Conservation (phyloP, 1,284 basidiomycete genomes). For the Marasmius tenuissimus region DNA sequence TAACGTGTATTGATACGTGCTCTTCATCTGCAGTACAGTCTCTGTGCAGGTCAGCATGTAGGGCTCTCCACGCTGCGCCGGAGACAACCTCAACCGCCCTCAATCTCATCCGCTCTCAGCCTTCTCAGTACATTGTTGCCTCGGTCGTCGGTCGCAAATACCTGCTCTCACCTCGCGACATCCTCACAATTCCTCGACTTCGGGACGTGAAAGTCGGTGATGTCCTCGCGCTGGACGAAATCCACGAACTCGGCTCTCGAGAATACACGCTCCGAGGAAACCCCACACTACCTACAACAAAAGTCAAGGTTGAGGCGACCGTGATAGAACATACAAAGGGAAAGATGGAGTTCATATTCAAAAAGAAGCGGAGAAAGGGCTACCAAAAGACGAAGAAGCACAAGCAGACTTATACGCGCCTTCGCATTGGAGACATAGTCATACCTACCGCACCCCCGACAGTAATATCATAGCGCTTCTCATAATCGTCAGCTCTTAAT, state of each 20-base stretch:
- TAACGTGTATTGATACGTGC: not conserved
- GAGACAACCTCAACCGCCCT: slow-evolving; percentile 51
- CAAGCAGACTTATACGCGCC: slow-evolving; percentile 92
- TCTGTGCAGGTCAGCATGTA: slow-evolving; percentile 17
- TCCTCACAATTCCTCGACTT: slow-evolving; percentile 90
- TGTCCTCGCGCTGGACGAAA: slow-evolving; percentile 78
- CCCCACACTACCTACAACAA: slow-evolving; percentile 56
- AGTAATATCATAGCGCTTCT: slow-evolving; percentile 5
- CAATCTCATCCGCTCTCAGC: slow-evolving; percentile 74
- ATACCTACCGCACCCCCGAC: slow-evolving; percentile 27
- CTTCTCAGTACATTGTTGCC: slow-evolving; percentile 87
- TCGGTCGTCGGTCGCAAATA: slow-evolving; percentile 88
- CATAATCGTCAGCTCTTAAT: slow-evolving; percentile 18
- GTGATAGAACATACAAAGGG: slow-evolving; percentile 97
- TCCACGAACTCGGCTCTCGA: slow-evolving; percentile 93
- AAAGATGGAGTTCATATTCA: slow-evolving; percentile 86
- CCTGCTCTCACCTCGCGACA: slow-evolving; percentile 85
- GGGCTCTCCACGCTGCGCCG: slow-evolving; percentile 32
- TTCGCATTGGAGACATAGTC: slow-evolving; percentile 73
- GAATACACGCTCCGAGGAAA: slow-evolving; percentile 89
- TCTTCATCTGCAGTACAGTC: slow-evolving; percentile 6
- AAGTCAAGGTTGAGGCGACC: slow-evolving; percentile 80
- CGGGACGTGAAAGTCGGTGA: slow-evolving; percentile 84
- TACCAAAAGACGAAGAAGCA: slow-evolving; percentile 76
- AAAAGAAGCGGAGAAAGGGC: slow-evolving; percentile 98